Base-by-base conservation (phyloP, 345 rosid genomes). In the Aquilaria malaccensis region DNA sequence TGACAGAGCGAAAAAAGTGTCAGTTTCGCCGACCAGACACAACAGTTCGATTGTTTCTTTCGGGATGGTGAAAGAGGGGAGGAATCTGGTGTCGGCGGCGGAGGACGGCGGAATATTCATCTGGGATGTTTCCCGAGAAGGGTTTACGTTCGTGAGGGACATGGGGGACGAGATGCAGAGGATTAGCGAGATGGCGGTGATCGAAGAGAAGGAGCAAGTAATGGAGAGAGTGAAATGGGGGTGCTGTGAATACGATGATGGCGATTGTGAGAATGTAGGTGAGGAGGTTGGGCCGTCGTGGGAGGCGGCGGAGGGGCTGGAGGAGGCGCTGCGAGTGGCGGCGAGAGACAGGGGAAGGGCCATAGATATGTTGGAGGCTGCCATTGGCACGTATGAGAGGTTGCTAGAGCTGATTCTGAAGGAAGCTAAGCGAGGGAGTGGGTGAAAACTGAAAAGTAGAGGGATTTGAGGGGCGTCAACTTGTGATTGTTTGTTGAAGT, bases 91-190 rank as follows among this genome's bases (percentile, higher is more conserved):
- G 11, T 76, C 83, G 5, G 81, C 78, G 7, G 57, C 80, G 0
- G 86, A 81, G 66, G 83, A 79, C 46, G 86, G 86, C 33, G 52
- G 52, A 41, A 59, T 75, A 1, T 70, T 15, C 62, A 9, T 72
- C 2, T 72, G 86, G 83, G 72, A 74, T 10, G 67, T 41, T 3
- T 9, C 3, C 43, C 1, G 78, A 72, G 57, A 56, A 50, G 13
- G 68, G 75, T 12, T 37, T 10, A 59, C 7, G 62, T 65, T 72
- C 33, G 33, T 52, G 11, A 60, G 45, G 64, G 64, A 51, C 64
- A 50, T 77, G 30, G 63, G 72, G 10, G 64, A 68, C 29, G 56
- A 51, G 48, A 57, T 58, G 58, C 67, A 70, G 2, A 60, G 67
- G 33, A 66, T 70, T 4, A 73, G 86, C 55, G 77, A 70, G 5